phyloP scores from a whole-genome alignment of 2,329 filamentous ascomycete genomes.

The Microdochium nivale region DNA sequence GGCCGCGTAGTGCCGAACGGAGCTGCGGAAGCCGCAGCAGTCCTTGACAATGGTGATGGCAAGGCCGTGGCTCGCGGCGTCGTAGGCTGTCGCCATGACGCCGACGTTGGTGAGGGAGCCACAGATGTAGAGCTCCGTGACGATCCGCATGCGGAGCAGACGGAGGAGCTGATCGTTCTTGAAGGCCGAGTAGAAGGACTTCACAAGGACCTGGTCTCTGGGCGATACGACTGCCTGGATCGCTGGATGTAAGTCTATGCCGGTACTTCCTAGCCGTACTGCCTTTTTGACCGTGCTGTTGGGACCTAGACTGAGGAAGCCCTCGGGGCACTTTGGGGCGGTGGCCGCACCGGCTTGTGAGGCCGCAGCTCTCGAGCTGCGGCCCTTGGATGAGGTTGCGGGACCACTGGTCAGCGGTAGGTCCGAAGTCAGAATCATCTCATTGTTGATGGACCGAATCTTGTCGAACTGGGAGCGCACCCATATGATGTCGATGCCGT shows the following conservation, averaged over 20 bases:
- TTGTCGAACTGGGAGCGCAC: conserved; percentile 65
- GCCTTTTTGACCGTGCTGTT: not conserved
- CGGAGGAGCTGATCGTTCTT: conserved; percentile 64
- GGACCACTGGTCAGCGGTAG: conserved; percentile 4
- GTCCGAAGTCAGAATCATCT: conserved; percentile 38
- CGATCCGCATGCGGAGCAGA: conserved; percentile 72
- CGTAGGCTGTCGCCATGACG: conserved; percentile 83
- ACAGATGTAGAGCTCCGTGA: conserved; percentile 84
- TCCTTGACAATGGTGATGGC: conserved; percentile 82
- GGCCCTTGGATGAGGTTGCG: conserved; percentile 10
- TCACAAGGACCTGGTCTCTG: conserved; percentile 47
- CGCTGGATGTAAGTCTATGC: conserved; percentile 33
- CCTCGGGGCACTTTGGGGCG: conserved; percentile 12
- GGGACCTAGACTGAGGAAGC: conserved; percentile 31
- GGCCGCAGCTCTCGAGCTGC: conserved; percentile 15
- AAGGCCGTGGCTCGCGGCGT: conserved; percentile 81
- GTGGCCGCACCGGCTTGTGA: conserved; percentile 9
- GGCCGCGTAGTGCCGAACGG: conserved; percentile 60
- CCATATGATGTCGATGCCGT: conserved; percentile 72
- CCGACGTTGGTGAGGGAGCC: conserved; percentile 82
- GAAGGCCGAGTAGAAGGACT: conserved; percentile 85
- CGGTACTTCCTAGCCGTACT: conserved; percentile 27
- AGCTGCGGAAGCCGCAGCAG: conserved; percentile 73
- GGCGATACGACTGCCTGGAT: conserved; percentile 35
- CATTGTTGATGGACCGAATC: conserved; percentile 47